Percentiles rank a stretch among this genome's conserved stretches.
phyloP scores from a whole-genome alignment of 2,329 filamentous ascomycete species.

The Tolypocladium amazonense region DNA sequence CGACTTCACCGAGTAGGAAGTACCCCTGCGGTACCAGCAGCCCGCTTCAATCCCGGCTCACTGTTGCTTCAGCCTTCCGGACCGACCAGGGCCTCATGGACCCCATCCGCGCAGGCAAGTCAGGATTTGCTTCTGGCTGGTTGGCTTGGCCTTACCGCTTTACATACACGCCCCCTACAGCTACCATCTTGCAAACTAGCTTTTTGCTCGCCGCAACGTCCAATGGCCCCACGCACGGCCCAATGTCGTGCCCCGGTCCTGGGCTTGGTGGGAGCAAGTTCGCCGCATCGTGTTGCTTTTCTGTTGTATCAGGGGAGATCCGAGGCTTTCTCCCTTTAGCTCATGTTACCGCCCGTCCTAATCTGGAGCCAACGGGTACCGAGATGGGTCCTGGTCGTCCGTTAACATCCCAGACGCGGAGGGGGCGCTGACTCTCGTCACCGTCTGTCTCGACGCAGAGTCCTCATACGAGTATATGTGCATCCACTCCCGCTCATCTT shows the following conservation, averaged over 20 bases:
- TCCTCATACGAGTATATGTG: conserved; percentile 19
- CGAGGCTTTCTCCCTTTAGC: conserved; percentile 15
- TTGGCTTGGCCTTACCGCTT: neutral
- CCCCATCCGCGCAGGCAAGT: neutral
- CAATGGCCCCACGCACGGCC: conserved; percentile 9
- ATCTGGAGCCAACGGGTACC: conserved; percentile 15
- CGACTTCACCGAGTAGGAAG: neutral
- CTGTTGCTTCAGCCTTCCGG: neutral
- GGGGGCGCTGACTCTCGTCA: neutral
- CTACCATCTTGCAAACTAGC: neutral
- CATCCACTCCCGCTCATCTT: conserved; percentile 20
- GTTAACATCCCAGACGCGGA: conserved; percentile 2
- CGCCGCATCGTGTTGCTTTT: conserved; percentile 7
- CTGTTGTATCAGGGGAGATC: conserved; percentile 4
- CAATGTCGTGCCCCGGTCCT: conserved; percentile 9
- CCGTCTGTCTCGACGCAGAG: neutral
- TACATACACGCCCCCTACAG: neutral
- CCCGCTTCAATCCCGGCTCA: neutral
- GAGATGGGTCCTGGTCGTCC: conserved; percentile 5
- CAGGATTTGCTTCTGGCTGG: neutral
- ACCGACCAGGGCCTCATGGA: neutral
- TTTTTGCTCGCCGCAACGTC: neutral
- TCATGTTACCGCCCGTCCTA: conserved; percentile 24
- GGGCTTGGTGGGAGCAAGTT: conserved; percentile 6
- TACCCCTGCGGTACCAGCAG: neutral